These are phyloP conservation scores for Aureobasidium musti DNA, from an alignment of 2,329 filamentous ascomycete genomes.

Conservation along the genomic window DNA sequence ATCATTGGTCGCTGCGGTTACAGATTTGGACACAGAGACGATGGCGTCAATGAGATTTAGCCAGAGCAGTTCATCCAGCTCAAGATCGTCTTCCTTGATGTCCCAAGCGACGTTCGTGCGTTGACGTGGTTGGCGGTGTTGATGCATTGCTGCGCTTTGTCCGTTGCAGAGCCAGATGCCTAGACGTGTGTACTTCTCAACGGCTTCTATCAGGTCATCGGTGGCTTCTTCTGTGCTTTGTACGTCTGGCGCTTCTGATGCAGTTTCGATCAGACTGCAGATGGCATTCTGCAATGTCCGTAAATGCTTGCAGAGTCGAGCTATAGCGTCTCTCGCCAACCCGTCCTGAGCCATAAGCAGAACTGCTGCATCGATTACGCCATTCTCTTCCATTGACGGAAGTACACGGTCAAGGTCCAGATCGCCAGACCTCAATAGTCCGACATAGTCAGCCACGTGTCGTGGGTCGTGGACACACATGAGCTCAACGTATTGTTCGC, in stretches of 20 bases:
- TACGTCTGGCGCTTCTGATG: conserved; percentile 58
- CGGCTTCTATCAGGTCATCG: conserved; percentile 70
- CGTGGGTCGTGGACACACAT: conserved; percentile 84
- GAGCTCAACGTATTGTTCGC: conserved; percentile 83
- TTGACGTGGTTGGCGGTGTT: conserved; percentile 37
- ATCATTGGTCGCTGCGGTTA: conserved; percentile 47
- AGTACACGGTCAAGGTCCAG: conserved; percentile 77
- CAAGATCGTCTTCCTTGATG: conserved; percentile 59
- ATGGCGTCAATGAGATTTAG: conserved; percentile 65
- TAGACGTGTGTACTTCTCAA: conserved; percentile 88
- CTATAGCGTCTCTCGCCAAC: conserved; percentile 78
- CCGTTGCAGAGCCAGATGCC: conserved; percentile 95
- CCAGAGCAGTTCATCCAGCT: conserved; percentile 65
- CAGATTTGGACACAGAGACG: conserved; percentile 56
- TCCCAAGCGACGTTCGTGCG: conserved; percentile 45
- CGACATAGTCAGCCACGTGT: conserved; percentile 84
- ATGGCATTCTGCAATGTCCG: conserved; percentile 77
- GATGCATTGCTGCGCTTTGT: conserved; percentile 57
- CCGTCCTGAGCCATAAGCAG: conserved; percentile 89
- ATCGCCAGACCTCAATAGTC: conserved; percentile 72
- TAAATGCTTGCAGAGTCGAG: conserved; percentile 78
- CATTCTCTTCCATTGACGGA: conserved; percentile 83
- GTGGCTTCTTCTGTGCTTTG: conserved; percentile 65
- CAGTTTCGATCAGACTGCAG: conserved; percentile 68
- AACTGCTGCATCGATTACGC: conserved; percentile 89